Evolutionary conservation across 2,329 filamentous ascomycete species (phyloP), one percentile per base, ranked within the genome.

Genomic region (Apiospora pterosperma): DNA sequence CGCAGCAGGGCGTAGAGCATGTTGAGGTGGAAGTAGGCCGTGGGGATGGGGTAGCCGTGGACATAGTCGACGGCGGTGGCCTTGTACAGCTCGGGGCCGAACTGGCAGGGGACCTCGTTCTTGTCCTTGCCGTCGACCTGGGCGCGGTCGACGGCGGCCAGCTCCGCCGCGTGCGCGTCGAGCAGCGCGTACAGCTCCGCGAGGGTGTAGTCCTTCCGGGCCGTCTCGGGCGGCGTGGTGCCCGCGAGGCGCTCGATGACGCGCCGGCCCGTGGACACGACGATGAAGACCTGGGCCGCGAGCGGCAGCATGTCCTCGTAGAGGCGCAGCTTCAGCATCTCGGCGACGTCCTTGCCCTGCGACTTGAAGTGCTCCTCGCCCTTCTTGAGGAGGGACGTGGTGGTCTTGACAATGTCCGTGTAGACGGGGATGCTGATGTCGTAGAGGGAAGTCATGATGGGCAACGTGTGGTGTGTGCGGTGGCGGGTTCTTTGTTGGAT

Each of bases 1-100:
- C 88, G 79, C 73, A 90, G 69, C 61, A 91, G 84, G 19, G 76
- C 79, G 76, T 90, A 90, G 5, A 84, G 81, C 25, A 81, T 86
- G 3, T 75, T 80, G 19, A 84, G 69, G 71, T 90, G 69, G 74
- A 90, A 91, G 77, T 81, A 89, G 69, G 89, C 76, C 70, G 89
- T 89, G 16, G 88, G 87, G 58, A 88, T 65, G 7, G 74, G 80
- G 72, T 81, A 86, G 3, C 75, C 75, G 48, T 76, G 72, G 36
- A 84, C 70, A 69, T 86, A 89, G 1, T 76, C 73, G 66, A 63
- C 55, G 67, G 44, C 70, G 14, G 66, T 55, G 44, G 76, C 55
- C 58, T 73, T 36, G 14, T 59, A 68, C 67, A 71, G 75, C 52
- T 71, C 70, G 12, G 71, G 69, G 4, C 78, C 78, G 12, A 79